Conservation (phyloP, 139 green algal species). For the Tetraselmis striata region DNA sequence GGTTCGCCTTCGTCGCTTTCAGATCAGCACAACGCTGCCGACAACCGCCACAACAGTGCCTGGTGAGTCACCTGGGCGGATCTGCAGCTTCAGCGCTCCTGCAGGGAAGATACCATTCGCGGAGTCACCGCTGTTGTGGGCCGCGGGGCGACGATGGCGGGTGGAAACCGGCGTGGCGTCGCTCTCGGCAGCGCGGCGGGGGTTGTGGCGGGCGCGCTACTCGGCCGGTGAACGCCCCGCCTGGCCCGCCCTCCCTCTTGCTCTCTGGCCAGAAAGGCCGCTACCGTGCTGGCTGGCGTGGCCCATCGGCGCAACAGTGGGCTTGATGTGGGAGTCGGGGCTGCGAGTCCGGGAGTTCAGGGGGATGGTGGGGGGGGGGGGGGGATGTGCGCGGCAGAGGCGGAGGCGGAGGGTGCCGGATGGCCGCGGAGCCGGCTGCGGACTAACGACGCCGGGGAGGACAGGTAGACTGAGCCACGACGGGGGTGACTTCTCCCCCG, state of each 20-base stretch:
- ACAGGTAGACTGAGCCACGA: no score
- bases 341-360: no score
- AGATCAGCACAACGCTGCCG: not conserved
- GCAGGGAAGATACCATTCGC: not conserved
- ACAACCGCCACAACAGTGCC: not conserved
- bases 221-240: not conserved
- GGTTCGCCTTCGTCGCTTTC: not conserved
- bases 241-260: not conserved
- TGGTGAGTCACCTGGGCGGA: no score
- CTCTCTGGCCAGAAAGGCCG: no score
- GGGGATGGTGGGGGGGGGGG: no score
- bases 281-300: no score
- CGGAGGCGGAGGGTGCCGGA: no score
- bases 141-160: not conserved
- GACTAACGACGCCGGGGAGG: no score
- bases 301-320: no score
- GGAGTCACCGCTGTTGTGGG: not conserved
- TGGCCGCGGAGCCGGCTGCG: no score
- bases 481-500: no score
- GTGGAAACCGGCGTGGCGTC: not conserved
- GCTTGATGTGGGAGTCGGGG: no score
- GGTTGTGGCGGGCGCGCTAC: not conserved
- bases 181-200: not conserved
- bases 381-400: not conserved
- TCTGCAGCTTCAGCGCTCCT: not conserved